These are phyloP conservation scores for Aspergillus proliferans DNA, from an alignment of 2,329 filamentous ascomycete species.

Conservation along the genomic window DNA sequence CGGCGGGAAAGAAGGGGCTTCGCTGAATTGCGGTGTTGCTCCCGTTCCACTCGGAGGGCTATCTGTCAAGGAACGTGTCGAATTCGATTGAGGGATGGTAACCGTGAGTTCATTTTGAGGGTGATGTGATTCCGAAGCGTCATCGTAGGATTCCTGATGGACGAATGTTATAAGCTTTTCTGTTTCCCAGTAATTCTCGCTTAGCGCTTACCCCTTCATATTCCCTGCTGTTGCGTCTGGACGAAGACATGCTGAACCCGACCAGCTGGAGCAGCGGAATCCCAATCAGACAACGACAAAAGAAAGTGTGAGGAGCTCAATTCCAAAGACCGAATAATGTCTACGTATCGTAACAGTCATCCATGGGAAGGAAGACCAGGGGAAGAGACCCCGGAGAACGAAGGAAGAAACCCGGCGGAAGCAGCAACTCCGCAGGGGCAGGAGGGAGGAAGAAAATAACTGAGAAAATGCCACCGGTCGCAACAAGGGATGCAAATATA, in stretches of 20 bases:
- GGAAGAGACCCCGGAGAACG: background rate
- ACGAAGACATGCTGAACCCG: slow-evolving; percentile 29
- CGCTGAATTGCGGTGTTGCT: slow-evolving; percentile 31
- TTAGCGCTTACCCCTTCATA: slow-evolving; percentile 35
- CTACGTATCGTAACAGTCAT: background rate
- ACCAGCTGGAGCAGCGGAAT: slow-evolving; percentile 2
- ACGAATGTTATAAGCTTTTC: slow-evolving; percentile 7
- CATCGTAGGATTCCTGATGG: slow-evolving; percentile 70
- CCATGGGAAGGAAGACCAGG: background rate
- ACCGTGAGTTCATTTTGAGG: slow-evolving; percentile 20
- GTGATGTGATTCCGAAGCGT: slow-evolving; percentile 53
- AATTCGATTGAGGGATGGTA: slow-evolving; percentile 37
- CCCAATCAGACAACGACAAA: slow-evolving; percentile 2
- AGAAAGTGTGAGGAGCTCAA: background rate
- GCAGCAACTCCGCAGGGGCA: slow-evolving; percentile 6
- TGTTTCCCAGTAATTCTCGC: background rate
- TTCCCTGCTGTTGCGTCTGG: slow-evolving; percentile 36
- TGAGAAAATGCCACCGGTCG: background rate
- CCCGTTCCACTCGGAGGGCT: slow-evolving; percentile 35
- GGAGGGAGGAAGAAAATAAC: background rate
- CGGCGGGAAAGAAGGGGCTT: slow-evolving; percentile 24
- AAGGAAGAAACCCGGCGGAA: slow-evolving; percentile 1
- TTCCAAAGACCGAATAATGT: background rate
- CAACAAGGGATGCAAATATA: too few relatives aligned
- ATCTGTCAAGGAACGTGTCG: slow-evolving; percentile 57